Evolutionary conservation across 257 asterid genomes (phyloP).

Genomic region (Solanum virginianum): DNA sequence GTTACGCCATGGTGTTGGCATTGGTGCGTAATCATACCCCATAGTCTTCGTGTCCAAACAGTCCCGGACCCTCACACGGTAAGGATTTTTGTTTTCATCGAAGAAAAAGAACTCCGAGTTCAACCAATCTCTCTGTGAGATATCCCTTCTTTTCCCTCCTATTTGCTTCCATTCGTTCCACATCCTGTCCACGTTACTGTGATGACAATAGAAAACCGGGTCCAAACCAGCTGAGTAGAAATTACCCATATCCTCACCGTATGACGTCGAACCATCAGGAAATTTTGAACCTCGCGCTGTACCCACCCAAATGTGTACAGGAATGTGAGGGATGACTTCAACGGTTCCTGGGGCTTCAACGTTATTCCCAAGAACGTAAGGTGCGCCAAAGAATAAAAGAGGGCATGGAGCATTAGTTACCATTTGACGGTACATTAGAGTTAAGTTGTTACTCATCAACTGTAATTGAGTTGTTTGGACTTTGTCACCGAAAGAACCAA

Average conservation of each 20-base stretch:
- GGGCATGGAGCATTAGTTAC: background rate
- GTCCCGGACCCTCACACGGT: conserved; percentile 29
- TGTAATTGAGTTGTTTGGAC: background rate
- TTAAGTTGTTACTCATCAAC: background rate
- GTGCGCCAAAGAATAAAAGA: background rate
- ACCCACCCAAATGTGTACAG: background rate
- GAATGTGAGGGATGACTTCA: background rate
- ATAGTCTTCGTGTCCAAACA: conserved; percentile 6
- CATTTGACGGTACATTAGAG: conserved; percentile 7
- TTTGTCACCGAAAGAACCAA: background rate
- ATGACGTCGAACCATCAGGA: background rate
- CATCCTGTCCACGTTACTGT: background rate
- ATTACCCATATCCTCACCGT: conserved; percentile 6
- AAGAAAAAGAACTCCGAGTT: conserved; percentile 39
- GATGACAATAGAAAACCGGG: conserved; percentile 6
- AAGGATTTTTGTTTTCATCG: conserved; percentile 32
- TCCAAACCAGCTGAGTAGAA: conserved; percentile 1
- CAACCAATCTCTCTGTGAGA: conserved; percentile 16
- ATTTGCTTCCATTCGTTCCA: background rate
- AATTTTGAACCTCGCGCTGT: background rate
- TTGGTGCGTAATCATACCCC: conserved; percentile 30
- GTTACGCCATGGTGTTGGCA: conserved; percentile 33
- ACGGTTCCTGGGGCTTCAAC: background rate
- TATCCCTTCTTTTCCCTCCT: background rate
- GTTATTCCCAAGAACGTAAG: background rate